phyloP scores from a whole-genome alignment of 2,329 filamentous ascomycete genomes.

The Colletotrichum musicola region DNA sequence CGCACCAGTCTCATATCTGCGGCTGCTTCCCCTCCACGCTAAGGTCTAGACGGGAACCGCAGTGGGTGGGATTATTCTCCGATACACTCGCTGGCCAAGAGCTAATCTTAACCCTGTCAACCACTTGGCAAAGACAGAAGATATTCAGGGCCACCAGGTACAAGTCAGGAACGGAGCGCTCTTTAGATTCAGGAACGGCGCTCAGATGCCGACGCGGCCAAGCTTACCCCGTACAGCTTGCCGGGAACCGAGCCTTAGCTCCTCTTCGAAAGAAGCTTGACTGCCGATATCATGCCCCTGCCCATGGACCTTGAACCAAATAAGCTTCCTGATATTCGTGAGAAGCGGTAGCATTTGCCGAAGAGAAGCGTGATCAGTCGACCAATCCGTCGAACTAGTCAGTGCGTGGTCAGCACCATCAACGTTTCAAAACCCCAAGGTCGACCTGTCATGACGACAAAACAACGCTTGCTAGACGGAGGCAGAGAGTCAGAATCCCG shows the following conservation, averaged over 20 bases:
- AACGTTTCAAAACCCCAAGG: conserved; percentile 23
- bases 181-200: conserved; percentile 4
- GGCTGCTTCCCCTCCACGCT: background rate
- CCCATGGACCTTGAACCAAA: background rate
- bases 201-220: conserved; percentile 6
- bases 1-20: conserved; percentile 14
- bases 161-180: background rate
- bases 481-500: background rate
- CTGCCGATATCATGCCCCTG: background rate
- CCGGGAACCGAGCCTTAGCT: background rate
- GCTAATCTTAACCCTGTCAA: conserved; percentile 7
- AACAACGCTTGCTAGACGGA: background rate
- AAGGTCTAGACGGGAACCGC: background rate
- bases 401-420: conserved; percentile 12
- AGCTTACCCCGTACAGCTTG: background rate
- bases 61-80: background rate
- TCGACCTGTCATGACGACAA: conserved; percentile 2
- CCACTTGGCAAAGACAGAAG: conserved; percentile 9
- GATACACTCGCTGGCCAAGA: background rate
- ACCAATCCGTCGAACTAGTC: conserved; percentile 23
- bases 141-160: conserved; percentile 21
- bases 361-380: conserved; percentile 4
- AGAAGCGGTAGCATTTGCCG: conserved; percentile 7
- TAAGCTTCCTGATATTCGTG: conserved; percentile 15
- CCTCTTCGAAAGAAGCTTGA: background rate